phyloP scores from a whole-genome alignment of 2,329 filamentous ascomycete species.

The Phialemoniopsis sp. region DNA sequence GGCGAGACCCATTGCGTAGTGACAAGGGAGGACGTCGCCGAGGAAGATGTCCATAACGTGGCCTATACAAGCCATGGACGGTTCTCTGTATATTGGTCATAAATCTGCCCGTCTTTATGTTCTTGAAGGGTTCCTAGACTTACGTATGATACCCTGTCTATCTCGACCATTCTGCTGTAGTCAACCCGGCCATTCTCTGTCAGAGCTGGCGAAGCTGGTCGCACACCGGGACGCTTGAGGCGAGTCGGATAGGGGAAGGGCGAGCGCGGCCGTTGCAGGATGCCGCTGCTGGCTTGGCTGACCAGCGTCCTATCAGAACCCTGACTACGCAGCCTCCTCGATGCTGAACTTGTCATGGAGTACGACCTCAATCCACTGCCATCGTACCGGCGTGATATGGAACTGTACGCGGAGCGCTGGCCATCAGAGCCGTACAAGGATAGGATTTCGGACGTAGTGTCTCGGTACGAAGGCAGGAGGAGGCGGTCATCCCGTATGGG shows the following conservation, averaged over 20 bases:
- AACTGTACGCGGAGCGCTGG: conserved; percentile 36
- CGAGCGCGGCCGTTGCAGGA: conserved; percentile 49
- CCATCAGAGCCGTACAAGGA: conserved; percentile 52
- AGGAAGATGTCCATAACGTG: conserved; percentile 26
- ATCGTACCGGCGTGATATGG: conserved; percentile 36
- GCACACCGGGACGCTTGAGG: conserved; percentile 47
- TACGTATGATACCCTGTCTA: conserved; percentile 43
- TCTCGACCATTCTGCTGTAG: conserved; percentile 45
- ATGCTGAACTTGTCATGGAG: conserved; percentile 50
- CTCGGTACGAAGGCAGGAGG: conserved; percentile 42
- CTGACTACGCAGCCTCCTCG: conserved; percentile 39
- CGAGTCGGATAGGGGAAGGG: conserved; percentile 57
- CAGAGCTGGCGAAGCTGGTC: conserved; percentile 43
- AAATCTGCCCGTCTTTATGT: background rate
- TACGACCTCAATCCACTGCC: conserved; percentile 43
- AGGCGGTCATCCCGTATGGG: conserved; percentile 32
- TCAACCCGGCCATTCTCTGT: conserved; percentile 42
- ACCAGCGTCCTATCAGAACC: conserved; percentile 43
- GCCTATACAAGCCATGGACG: conserved; percentile 35
- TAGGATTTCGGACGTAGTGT: conserved; percentile 49
- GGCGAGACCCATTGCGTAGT: conserved; percentile 16
- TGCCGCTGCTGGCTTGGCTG: conserved; percentile 35
- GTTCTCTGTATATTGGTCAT: conserved; percentile 31
- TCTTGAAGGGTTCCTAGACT: conserved; percentile 11
- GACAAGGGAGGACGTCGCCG: conserved; percentile 32